Base-by-base conservation (phyloP, 2,329 filamentous ascomycete genomes). In the Clathrospora elynae region DNA sequence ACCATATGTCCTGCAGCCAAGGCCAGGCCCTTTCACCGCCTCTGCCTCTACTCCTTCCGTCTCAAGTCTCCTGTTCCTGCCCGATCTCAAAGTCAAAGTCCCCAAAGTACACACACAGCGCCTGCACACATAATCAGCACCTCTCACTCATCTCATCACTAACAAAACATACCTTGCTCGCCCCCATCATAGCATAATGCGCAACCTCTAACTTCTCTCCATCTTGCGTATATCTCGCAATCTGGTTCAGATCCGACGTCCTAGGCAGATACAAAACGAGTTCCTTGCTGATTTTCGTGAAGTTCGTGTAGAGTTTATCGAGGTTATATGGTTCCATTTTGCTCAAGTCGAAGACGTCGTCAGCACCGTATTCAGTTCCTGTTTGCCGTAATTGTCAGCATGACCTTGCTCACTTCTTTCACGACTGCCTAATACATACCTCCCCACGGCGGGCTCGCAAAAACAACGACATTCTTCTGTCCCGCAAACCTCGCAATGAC, bases 141-240 rank as follows among this genome's bases (percentile, higher is more conserved):
- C 11, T 2, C 7, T 2, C 2, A 11, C 7, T 8, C 2, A 13
- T 3, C 13, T n/a, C 14, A 2, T 12, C 18, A n/a, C n/a, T n/a
- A n/a, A 13, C 26, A 7, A 12, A 40, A 33, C 57, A 71, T 39
- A 86, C 87, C 72, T 96, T 96, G 70, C 91, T 96, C 5, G 88
- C 88, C 9, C 90, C 90, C 58, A 87, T 79, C 74, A 95, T 88
- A 64, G 91, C 96, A 67, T 97, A 97, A 73, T 99, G 93, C 4
- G 68, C 63, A 11, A 70, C 66, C 37, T 71, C 64, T 2, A 70
- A 30, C 49, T 68, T 68, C 46, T 62, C 61, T 1, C 45, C 64
- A 16, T 64, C 57, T 13, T 61, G 46, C 1, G 60, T 62, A 46
- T 70, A 68, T 13, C 56, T 55, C 14, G 66, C 67, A 32, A 71